A percentile compares a stretch with the other conserved stretches of the same genome.
Evolutionary conservation across 495 filamentous ascomycete genomes (phyloP).

Genomic region (Aspergillus leporis): DNA sequence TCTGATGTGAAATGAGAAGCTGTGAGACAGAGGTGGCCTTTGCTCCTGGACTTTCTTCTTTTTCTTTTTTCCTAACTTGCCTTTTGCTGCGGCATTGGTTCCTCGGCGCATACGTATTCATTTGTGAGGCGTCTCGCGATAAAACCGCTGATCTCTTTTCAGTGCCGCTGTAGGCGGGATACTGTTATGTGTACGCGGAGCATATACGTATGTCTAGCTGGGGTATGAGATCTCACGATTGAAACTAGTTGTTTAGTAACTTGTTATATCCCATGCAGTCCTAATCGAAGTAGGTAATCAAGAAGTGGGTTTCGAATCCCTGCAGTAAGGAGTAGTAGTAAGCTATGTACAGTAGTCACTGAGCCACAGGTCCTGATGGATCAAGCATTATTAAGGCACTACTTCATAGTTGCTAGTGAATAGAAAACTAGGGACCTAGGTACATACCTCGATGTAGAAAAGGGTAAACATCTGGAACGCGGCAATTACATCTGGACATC

Average conservation of each 20-base stretch:
- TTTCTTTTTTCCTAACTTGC: no score
- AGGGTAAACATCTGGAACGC: background rate
- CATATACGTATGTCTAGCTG: background rate
- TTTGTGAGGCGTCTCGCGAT: background rate
- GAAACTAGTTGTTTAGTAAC: background rate
- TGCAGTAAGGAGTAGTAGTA: background rate
- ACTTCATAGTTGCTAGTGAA: background rate
- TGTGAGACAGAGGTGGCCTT: background rate
- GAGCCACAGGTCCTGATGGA: conserved; percentile 2
- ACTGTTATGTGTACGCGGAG: background rate
- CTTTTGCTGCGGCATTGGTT: background rate
- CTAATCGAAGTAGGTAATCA: conserved; percentile 1
- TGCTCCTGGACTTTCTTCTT: background rate
- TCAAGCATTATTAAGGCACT: background rate
- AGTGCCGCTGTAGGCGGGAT: background rate
- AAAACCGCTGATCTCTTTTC: background rate
- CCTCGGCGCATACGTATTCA: background rate
- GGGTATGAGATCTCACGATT: background rate
- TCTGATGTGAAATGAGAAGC: conserved; percentile 1
- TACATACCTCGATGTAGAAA: background rate
- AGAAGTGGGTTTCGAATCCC: background rate
- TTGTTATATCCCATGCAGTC: background rate
- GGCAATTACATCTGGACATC: background rate
- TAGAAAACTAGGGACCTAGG: no score
- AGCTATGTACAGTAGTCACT: background rate